Conservation (phyloP, 768 basidiomycete genomes). For the Naganishia randhawae region DNA sequence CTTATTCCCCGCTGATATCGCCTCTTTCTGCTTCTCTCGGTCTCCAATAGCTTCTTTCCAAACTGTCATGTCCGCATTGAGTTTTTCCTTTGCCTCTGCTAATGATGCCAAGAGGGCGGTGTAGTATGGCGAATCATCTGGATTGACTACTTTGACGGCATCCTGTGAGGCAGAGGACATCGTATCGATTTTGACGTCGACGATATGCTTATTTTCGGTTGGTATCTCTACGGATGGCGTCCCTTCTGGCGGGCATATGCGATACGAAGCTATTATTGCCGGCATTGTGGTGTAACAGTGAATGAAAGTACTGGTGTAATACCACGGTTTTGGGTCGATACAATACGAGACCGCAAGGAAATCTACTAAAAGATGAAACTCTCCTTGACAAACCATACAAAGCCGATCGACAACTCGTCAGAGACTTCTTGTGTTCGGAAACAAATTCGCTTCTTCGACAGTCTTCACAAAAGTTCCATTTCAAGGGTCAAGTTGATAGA, state of each 20-base stretch:
- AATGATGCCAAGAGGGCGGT: slow-evolving; percentile 15
- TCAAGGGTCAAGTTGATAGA: too few species aligned
- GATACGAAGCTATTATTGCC: not conserved
- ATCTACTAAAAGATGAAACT: too few species aligned
- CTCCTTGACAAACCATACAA: too few species aligned
- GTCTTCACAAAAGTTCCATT: too few species aligned
- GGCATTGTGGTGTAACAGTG: not conserved
- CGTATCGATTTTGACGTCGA: not conserved
- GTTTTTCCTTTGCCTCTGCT: slow-evolving; percentile 7
- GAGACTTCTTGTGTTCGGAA: too few species aligned
- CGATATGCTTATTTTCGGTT: not conserved
- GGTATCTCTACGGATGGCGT: slow-evolving; percentile 1
- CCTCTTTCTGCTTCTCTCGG: slow-evolving; percentile 27
- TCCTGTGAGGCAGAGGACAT: not conserved
- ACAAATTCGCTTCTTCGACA: too few species aligned
- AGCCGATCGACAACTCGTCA: too few species aligned
- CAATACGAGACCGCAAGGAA: too few species aligned
- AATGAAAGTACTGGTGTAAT: not conserved
- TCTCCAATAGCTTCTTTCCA: slow-evolving; percentile 29
- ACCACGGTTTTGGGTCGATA: too few species aligned
- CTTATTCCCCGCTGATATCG: slow-evolving; percentile 3
- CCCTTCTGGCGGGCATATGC: slow-evolving; percentile 3
- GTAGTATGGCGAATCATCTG: slow-evolving; percentile 21
- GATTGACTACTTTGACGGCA: slow-evolving; percentile 5
- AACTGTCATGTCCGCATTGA: slow-evolving; percentile 24